A percentile compares a stretch with the other conserved stretches of the same genome.
These are phyloP conservation scores for Alternaria incomplexa DNA, from an alignment of 2,329 filamentous ascomycete species.

Conservation along the genomic window DNA sequence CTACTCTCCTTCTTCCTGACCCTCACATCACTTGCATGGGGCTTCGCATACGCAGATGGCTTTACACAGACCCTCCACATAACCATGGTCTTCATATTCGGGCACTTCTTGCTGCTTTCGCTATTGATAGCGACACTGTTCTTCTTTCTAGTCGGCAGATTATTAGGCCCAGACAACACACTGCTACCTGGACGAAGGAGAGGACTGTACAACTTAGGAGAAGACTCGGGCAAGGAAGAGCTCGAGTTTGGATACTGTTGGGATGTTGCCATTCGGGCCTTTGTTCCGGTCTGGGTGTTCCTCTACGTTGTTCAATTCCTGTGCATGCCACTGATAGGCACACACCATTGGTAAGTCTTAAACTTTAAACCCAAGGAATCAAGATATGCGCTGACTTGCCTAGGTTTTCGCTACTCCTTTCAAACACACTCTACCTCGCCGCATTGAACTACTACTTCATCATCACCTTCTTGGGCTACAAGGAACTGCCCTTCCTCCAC, in stretches of 20 bases:
- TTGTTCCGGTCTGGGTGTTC: constrained; percentile 71
- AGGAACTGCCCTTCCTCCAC: constrained; percentile 70
- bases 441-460: constrained; percentile 71
- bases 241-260: constrained; percentile 76
- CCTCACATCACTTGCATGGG: constrained; percentile 63
- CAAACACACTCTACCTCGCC: constrained; percentile 70
- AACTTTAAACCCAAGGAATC: not conserved
- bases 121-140: constrained; percentile 66
- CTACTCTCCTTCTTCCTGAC: constrained; percentile 69
- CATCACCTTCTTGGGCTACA: constrained; percentile 73
- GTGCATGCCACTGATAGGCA: constrained; percentile 66
- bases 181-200: constrained; percentile 59
- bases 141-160: constrained; percentile 67
- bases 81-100: constrained; percentile 56
- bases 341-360: constrained; percentile 55
- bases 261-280: constrained; percentile 71
- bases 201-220: constrained; percentile 64
- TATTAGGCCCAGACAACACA: constrained; percentile 64
- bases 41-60: constrained; percentile 60
- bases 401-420: constrained; percentile 64
- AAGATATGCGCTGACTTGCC: not conserved
- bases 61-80: constrained; percentile 53
- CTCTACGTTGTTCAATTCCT: constrained; percentile 72
- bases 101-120: constrained; percentile 68
- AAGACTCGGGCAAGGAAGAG: constrained; percentile 57